Base-by-base conservation (phyloP, 305 asterid genomes). In the Solanum hybrid region DNA sequence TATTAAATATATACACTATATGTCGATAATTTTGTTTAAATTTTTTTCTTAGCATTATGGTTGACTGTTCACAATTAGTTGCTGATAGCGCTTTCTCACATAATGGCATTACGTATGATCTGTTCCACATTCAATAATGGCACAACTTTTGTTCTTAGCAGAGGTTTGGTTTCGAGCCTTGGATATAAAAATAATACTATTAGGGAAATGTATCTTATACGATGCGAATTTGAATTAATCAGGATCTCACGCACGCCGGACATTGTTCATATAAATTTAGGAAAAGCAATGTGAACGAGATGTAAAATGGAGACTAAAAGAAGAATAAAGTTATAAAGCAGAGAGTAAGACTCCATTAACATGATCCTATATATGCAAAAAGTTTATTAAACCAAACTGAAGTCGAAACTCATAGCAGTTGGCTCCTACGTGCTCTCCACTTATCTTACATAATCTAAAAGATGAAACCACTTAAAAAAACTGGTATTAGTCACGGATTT, bases 341-440 rank as follows among this genome's bases (percentile, higher is more conserved):
- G 14, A 13, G 86, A 81, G 10, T 80, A 27, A 37, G 86, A 39
- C n/a, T 79, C 86, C 86, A 79, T n/a, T 79, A 79, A 37, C 86
- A 36, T 79, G 57, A 79, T 34, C 31, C 51, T 10, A 1, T 32
- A 15, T 77, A 36, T 37, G 86, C n/a, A 38, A 38, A 80, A 80
- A 34, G 84, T 36, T 36, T 6, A 78, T n/a, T 79, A 36, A n/a
- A 22, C 20, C 70, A 57, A 79, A 37, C 32, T 80, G 86, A 37
- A 80, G 86, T 80, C 17, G 65, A 37, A n/a, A 79, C n/a, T 79
- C 68, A 38, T 9, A 39, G 87, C 70, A 39, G 36, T 81, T 39
- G 87, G 37, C 70, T 81, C 70, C 70, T 81, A 26, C 87, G 36
- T 81, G 51, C 8, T 8, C 61, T 37, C 70, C 87, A 80, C 86